Evolutionary conservation across 257 asterid genomes (phyloP), one percentile per base, ranked within the genome.

Genomic region (Przewalskia tangutica): DNA sequence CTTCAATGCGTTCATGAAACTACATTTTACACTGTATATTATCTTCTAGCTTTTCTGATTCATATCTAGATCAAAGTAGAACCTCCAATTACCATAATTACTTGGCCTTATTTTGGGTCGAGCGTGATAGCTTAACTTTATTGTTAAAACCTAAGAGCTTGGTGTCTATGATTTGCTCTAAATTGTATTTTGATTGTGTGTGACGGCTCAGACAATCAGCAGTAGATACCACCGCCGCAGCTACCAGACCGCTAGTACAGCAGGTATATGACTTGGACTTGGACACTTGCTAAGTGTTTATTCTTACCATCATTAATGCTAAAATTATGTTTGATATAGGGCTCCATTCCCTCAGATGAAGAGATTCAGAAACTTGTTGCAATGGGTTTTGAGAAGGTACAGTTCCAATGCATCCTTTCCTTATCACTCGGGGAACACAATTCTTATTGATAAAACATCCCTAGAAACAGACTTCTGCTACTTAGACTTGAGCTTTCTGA

Each of bases 371-470:
- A 94, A 86, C 97, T 96, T 60, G 91, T 96, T 5, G 94, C 97
- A 12, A 96, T 96, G 99, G 99, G 99, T 56, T 96, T 96, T 81
- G 99, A 96, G 79, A 91, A 86, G 97, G 98, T 95, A 90, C 82
- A 81, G 27, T 44, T 23, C n/a, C 20, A 36, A 36, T 46, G 68
- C 11, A 17, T 51, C 34, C 27, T 79, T 55, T 53, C 48, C 60
- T 66, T 48, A 18, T 38, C 4, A 17, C 55, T 50, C 59, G 80
- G 18, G 60, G 9, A 17, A 23, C 51, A 8, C 53, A 38, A 42
- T 46, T 70, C 18, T 27, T 36, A 16, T 48, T 20, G n/a, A n/a
- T n/a, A n/a, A n/a, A n/a, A n/a, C n/a, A n/a, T n/a, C n/a, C n/a
- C n/a, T n/a, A n/a, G n/a, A n/a, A n/a, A n/a, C n/a, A n/a, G n/a